Base-by-base conservation (phyloP, 1,139 yeast species). In the Oligophagozyma castellii region DNA sequence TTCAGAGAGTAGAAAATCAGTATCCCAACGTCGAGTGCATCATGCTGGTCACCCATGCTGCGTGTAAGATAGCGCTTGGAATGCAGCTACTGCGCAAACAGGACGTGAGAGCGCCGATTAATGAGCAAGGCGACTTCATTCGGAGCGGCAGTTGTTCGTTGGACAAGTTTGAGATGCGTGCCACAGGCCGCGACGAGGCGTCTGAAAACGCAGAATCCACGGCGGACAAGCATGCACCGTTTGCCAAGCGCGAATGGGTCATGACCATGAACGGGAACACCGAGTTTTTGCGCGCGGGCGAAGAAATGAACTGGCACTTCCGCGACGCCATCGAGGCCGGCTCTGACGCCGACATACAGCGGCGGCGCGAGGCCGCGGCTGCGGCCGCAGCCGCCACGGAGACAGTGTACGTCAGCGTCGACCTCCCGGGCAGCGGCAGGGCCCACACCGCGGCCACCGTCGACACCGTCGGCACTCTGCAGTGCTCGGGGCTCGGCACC, bases 281-380 rank as follows among this genome's bases (percentile, higher is more conserved):
- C 15, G 72, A 66, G 27, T 79, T 72, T 42, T 59, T 81, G 38
- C 51, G 65, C 2, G 55, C 65, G 5, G 94, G 94, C n/a, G 93
- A 81, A 51, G 93, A 80, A 53, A 79, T 83, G 89, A 78, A 78
- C 48, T 81, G 94, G 94, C 69, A 74, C 40, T 81, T 81, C 58
- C 52, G 50, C 21, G 56, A 55, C 32, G 67, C 66, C 15, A 71
- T 68, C 39, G 86, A 76, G 48, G 86, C 89, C 1, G 89, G 89
- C 3, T 74, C 84, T 2, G 78, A 73, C 34, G 86, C 74, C 32
- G 89, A 77, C 48, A 65, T 75, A 21, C n/a, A n/a, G n/a, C 66
- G 63, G 39, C 66, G 70, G 3, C 58, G 77, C 44, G 36, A 45
- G 40, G 37, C 40, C n/a, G 42, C 40, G 2, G 43, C 20, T 7